These are phyloP conservation scores for Metschnikowia similis DNA, from an alignment of 805 yeast genomes.

Conservation along the genomic window DNA sequence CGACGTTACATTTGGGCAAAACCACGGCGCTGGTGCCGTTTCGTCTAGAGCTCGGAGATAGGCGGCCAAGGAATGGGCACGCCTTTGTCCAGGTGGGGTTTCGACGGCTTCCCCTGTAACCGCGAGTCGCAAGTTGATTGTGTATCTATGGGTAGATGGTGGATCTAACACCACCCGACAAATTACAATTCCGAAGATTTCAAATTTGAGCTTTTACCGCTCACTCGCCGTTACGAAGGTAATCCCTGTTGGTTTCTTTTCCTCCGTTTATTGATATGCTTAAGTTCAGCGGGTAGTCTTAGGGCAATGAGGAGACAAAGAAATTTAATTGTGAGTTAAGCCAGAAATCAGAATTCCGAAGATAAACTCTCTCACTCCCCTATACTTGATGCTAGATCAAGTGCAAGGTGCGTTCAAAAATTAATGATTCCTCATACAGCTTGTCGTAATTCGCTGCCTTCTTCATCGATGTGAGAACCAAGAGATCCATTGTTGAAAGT, in stretches of 20 bases:
- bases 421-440: too few relatives aligned
- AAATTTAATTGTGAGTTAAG: not conserved
- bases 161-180: too few relatives aligned
- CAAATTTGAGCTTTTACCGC: slow-evolving; percentile 37
- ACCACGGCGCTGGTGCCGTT: too few relatives aligned
- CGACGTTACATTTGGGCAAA: too few relatives aligned
- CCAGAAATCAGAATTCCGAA: not conserved
- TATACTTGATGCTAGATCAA: not conserved
- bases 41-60: too few relatives aligned
- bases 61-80: too few relatives aligned
- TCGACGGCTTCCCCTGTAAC: too few relatives aligned
- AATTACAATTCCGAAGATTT: slow-evolving; percentile 31
- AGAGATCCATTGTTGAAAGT: not conserved
- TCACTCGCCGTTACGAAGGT: slow-evolving; percentile 44
- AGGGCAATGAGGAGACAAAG: slow-evolving; percentile 5
- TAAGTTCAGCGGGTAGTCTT: slow-evolving; percentile 43
- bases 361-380: not conserved
- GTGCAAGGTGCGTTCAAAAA: too few relatives aligned
- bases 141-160: too few relatives aligned
- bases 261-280: slow-evolving; percentile 45
- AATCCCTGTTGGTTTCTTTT: slow-evolving; percentile 44
- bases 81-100: too few relatives aligned
- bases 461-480: not conserved
- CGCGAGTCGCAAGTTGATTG: too few relatives aligned
- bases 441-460: too few relatives aligned